These are phyloP conservation scores for Solanum ossicruentum DNA, from an alignment of 257 asterid species.

Conservation along the genomic window DNA sequence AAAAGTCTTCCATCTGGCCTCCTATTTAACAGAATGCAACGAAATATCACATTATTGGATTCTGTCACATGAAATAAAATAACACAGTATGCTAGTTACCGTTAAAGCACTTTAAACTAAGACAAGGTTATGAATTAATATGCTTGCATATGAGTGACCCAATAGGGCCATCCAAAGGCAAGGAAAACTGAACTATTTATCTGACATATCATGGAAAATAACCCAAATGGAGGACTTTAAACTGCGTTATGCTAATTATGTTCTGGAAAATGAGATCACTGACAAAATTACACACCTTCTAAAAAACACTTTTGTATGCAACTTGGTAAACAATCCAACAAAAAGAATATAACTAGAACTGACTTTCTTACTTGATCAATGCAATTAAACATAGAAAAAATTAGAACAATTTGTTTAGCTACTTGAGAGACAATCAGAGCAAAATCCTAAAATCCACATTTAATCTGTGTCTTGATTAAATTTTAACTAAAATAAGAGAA, in stretches of 20 bases:
- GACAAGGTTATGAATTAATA: not conserved
- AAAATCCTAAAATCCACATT: not conserved
- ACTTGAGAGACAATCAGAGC: not conserved
- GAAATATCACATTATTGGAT: not conserved
- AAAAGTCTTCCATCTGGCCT: slow-evolving; percentile 31
- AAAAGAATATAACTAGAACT: not conserved
- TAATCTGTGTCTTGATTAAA: not conserved
- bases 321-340: not conserved
- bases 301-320: not conserved
- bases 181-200: not conserved
- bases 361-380: not conserved
- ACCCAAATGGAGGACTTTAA: not conserved
- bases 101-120: not conserved
- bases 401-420: not conserved
- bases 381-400: not conserved
- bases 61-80: not conserved
- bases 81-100: not conserved
- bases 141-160: not conserved
- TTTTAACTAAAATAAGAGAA: not conserved
- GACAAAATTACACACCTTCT: not conserved
- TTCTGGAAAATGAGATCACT: not conserved
- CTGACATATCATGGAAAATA: not conserved
- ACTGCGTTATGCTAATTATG: not conserved
- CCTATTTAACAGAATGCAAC: slow-evolving; percentile 10
- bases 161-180: not conserved